Evolutionary conservation across 83 land plant genomes (phyloP), one percentile per base, ranked within the genome.

Genomic region (Isoetes engelmannii): DNA sequence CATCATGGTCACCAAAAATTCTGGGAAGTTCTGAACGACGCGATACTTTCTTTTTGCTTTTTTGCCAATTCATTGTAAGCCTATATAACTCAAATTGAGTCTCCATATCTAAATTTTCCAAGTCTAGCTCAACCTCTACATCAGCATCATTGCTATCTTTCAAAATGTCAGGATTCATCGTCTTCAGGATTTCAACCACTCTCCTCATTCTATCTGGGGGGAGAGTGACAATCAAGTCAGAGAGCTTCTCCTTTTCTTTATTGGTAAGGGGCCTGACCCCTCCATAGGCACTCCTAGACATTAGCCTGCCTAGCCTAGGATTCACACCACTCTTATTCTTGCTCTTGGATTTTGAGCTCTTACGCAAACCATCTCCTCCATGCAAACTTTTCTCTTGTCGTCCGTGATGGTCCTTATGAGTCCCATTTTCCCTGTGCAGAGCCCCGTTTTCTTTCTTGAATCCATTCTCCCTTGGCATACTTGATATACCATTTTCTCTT

Each of bases 21-120:
- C n/a, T 9, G 20, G 17, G 20, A 7, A n/a, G 18, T 47, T 64
- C n/a, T 17, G 47, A 64, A 10, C 28, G 17, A 3, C 21, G 10
- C 1, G 20, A 20, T 6, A 64, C 67, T 47, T 64, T 64, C n/a
- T 64, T 64, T 47, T 64, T 64, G 67, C 67, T 64, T 47, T 64
- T 64, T 44, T 64, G 67, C 67, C 67, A 64, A 41, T 64, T 64
- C 67, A 64, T 64, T 6, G 67, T 47, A 9, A 64, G 17, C 47
- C 67, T 21, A 17, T 64, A 44, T 9, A 64, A 8, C 8, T 64
- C 47, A 44, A 64, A 64, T 47, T 8, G 9, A n/a, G 67, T 64
- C 42, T 44, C 41, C 47, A 41, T 17, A 44, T 64, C 67, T 41
- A 64, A 44, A 44, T 64, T 64, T n/a, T 44, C 67, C 67, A 64